phyloP scores from a whole-genome alignment of 2,329 filamentous ascomycete species.

The Arthrobotrys pseudoclavata region DNA sequence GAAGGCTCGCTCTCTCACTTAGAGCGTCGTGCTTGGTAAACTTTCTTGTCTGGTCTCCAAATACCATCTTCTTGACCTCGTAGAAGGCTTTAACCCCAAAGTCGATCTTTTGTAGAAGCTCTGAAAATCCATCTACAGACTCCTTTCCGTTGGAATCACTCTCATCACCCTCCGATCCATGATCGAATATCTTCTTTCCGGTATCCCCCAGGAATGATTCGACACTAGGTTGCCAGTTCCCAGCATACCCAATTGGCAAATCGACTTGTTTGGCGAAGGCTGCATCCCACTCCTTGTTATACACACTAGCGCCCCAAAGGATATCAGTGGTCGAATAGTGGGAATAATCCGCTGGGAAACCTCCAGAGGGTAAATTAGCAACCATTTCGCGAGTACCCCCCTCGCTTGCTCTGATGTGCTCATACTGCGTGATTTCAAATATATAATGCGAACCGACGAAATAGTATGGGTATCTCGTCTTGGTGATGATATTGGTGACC shows the following conservation, averaged over 20 bases:
- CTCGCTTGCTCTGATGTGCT: constrained; percentile 52
- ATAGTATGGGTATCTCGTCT: constrained; percentile 63
- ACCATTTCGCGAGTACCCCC: constrained; percentile 32
- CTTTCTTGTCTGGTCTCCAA: constrained; percentile 48
- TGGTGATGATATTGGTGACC: constrained; percentile 61
- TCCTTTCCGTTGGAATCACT: constrained; percentile 15
- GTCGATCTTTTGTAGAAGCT: constrained; percentile 60
- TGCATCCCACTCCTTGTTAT: constrained; percentile 61
- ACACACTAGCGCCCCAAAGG: constrained; percentile 62
- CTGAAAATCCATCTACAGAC: constrained; percentile 61
- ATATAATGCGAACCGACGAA: constrained; percentile 61
- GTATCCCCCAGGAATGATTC: constrained; percentile 55
- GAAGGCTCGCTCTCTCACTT: neutral
- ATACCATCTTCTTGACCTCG: constrained; percentile 45
- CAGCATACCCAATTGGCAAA: constrained; percentile 58
- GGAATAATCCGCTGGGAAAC: constrained; percentile 60
- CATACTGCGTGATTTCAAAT: constrained; percentile 63
- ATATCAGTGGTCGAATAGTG: constrained; percentile 59
- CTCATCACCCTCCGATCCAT: constrained; percentile 2
- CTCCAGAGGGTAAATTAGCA: constrained; percentile 34
- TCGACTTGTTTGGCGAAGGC: constrained; percentile 60
- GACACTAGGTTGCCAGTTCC: constrained; percentile 61
- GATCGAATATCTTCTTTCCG: constrained; percentile 45
- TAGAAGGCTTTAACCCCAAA: constrained; percentile 60
- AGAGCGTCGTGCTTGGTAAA: neutral